These are phyloP conservation scores for Coniophora puteana DNA, from an alignment of 1,284 basidiomycete genomes.

Conservation along the genomic window DNA sequence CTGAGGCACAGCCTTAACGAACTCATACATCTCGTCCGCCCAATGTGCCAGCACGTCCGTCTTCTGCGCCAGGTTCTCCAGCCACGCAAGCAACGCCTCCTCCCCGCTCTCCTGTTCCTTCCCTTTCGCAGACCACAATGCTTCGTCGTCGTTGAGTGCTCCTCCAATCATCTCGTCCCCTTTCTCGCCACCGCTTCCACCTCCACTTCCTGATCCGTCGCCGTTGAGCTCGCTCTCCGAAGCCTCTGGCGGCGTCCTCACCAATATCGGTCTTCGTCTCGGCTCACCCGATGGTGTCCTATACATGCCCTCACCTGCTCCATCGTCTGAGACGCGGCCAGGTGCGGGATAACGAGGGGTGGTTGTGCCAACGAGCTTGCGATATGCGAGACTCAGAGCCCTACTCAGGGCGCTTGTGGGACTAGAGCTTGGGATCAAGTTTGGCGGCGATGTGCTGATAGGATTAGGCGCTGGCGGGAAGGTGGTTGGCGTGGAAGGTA, in stretches of 20 bases:
- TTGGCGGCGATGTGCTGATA: conserved; percentile 39
- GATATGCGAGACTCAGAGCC: conserved; percentile 85
- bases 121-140: too few species aligned
- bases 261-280: conserved; percentile 44
- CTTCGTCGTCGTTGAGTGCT: conserved; percentile 2
- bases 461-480: conserved; percentile 61
- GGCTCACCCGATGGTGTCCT: conserved; percentile 48
- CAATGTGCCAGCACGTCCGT: conserved; percentile 90
- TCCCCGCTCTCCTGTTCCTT: conserved; percentile 71
- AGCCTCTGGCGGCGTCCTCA: conserved; percentile 33
- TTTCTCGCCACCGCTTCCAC: too few species aligned
- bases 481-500: conserved; percentile 38
- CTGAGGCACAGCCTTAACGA: conserved; percentile 72
- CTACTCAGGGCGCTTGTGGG: conserved; percentile 80
- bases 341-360: conserved; percentile 36
- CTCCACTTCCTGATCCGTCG: too few species aligned
- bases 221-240: conserved; percentile 23
- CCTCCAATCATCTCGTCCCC: conserved; percentile 23
- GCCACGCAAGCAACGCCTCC: conserved; percentile 66
- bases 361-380: conserved; percentile 78
- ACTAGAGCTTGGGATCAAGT: conserved; percentile 65
- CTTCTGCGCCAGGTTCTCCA: conserved; percentile 94
- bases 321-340: too few species aligned
- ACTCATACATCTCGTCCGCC: conserved; percentile 90
- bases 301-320: conserved; percentile 32